Evolutionary conservation across 768 basidiomycete species (phyloP), one percentile per base, ranked within the genome.

Genomic region (Panaeolus papilionaceus): DNA sequence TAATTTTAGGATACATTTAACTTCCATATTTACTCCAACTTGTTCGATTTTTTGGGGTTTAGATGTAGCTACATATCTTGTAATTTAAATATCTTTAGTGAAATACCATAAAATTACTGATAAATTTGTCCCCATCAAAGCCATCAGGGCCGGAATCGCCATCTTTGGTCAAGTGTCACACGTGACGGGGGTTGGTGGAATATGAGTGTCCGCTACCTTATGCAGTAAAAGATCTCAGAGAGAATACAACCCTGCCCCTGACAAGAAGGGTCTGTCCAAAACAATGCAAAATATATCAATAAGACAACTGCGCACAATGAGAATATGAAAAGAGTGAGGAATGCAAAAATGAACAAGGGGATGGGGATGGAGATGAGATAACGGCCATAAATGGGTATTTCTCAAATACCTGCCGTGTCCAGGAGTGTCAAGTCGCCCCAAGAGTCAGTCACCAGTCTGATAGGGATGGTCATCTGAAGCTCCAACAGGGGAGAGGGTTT

Each of bases 381-480:
- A 23, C 47, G 47, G 9, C 54, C 54, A 33, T 12, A 33, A 58
- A 14, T 28, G 54, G 54, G 3, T 28, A 12, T 58, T 58, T 58
- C 33, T 47, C 16, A 58, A 7, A 58, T 58, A 28, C 54, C 54
- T 33, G 64, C 66, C 23, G 64, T 61, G 38, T 75, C 75, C 62
- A 73, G 38, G 7, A 67, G 68, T 44, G 70, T 39, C 10, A 71
- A 40, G 38, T 76, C 75, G 61, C 66, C 63, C 58, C 82, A 89
- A 0, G 88, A 77, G 68, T 92, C 88, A 1, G 89, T 89, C 42
- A 87, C 88, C 38, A 92, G 73, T 63, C 83, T 81, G 62, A 91
- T 85, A 0, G 88, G 85, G 67, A 87, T 79, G 12, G 79, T 79
- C 61, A 88, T 72, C 72, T 84, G 84, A 18, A 83, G 66, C 64